Evolutionary conservation across 164 flowering plant species (phyloP).

Genomic region (Vitis cinerea): DNA sequence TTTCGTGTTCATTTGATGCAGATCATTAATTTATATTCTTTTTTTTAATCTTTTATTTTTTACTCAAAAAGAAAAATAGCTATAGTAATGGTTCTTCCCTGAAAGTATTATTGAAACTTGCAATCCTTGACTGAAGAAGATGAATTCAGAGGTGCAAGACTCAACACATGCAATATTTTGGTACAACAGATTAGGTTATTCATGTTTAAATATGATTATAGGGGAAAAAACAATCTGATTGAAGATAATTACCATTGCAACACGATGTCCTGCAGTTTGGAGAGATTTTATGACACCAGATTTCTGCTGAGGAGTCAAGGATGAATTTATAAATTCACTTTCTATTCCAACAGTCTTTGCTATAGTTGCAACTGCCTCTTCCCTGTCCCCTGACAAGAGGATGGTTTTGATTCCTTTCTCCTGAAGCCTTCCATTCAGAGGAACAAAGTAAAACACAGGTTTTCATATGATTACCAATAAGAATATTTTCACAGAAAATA

Average conservation of each 20-base stretch:
- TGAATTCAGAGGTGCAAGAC: background rate
- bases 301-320: slow-evolving; percentile 78
- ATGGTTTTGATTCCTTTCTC: slow-evolving; percentile 71
- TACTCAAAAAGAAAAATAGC: background rate
- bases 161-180: background rate
- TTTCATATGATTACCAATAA: background rate
- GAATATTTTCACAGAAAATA: slow-evolving; percentile 2
- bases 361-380: slow-evolving; percentile 96
- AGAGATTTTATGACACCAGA: slow-evolving; percentile 59
- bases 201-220: background rate
- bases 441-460: slow-evolving; percentile 7
- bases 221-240: background rate
- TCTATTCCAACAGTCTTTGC: slow-evolving; percentile 75
- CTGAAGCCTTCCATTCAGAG: slow-evolving; percentile 52
- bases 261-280: slow-evolving; percentile 67
- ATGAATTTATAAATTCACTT: slow-evolving; percentile 49
- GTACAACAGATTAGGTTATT: background rate
- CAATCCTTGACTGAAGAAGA: background rate
- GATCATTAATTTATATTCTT: too few relatives aligned
- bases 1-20: background rate
- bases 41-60: background rate
- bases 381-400: slow-evolving; percentile 96
- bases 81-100: background rate
- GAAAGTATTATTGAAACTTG: background rate
- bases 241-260: slow-evolving; percentile 74